Percentiles rank a stretch among this genome's conserved stretches.
Conservation (phyloP, 805 yeast genomes). For the Ogataea populi-albae region DNA sequence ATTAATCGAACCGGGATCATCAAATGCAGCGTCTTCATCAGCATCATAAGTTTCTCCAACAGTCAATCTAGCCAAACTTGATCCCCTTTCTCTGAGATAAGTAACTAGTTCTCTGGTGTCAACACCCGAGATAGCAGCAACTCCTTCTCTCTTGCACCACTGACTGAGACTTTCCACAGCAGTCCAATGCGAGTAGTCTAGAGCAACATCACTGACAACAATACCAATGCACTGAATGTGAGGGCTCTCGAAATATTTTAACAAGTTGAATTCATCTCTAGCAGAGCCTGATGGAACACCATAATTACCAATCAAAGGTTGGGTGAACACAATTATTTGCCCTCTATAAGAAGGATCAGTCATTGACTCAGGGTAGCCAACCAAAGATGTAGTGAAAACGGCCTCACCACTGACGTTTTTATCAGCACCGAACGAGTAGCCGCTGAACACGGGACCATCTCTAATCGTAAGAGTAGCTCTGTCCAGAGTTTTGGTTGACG, state of each 20-base stretch:
- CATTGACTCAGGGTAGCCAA: conserved; percentile 98
- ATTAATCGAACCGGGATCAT: conserved; percentile 86
- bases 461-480: conserved; percentile 89
- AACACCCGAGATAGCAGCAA: conserved; percentile 94
- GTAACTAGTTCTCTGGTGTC: conserved; percentile 95
- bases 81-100: conserved; percentile 92
- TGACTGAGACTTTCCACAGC: conserved; percentile 93
- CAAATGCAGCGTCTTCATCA: conserved; percentile 85
- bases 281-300: conserved; percentile 89
- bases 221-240: conserved; percentile 92
- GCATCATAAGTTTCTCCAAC: conserved; percentile 91
- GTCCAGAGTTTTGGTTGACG: conserved; percentile 43
- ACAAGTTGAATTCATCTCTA: conserved; percentile 79
- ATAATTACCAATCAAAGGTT: conserved; percentile 95
- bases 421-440: conserved; percentile 94
- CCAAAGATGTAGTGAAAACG: conserved; percentile 95
- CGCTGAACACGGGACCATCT: conserved; percentile 90
- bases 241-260: conserved; percentile 90
- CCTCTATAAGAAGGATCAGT: conserved; percentile 98
- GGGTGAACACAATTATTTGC: conserved; percentile 94
- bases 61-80: conserved; percentile 85
- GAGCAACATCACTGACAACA: conserved; percentile 92
- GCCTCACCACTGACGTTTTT: conserved; percentile 94
- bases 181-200: conserved; percentile 98
- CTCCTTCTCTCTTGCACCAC: conserved; percentile 96